Conservation (phyloP, 805 yeast species). For the Wickerhamiella vanderwaltii region DNA sequence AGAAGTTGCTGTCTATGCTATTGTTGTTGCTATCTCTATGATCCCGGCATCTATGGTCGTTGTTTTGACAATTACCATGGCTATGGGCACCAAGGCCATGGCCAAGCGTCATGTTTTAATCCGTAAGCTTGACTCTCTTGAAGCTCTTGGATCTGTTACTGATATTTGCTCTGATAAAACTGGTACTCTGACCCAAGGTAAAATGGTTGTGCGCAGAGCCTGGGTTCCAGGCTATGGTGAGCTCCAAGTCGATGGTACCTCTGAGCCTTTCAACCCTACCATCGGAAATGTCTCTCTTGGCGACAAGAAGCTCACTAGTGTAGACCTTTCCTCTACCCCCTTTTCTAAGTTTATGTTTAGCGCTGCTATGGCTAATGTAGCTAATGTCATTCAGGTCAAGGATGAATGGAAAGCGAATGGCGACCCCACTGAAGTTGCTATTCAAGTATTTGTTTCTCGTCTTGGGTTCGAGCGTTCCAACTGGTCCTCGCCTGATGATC, state of each 20-base stretch:
- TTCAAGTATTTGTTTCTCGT: conserved; percentile 62
- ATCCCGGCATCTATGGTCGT: conserved; percentile 72
- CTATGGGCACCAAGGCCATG: conserved; percentile 66
- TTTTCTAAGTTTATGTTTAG: conserved; percentile 42
- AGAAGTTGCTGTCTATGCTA: conserved; percentile 79
- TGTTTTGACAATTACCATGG: conserved; percentile 76
- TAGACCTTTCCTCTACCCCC: background rate
- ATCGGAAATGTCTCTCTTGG: conserved; percentile 36
- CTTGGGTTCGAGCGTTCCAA: conserved; percentile 29
- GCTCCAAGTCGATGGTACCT: conserved; percentile 40
- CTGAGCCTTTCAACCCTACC: conserved; percentile 53
- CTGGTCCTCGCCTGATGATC: conserved; percentile 11
- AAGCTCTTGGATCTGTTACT: conserved; percentile 66
- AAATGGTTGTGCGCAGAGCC: conserved; percentile 57
- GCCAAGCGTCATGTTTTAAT: conserved; percentile 59
- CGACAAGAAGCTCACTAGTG: conserved; percentile 22
- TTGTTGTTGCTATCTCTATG: conserved; percentile 74
- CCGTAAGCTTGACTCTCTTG: conserved; percentile 63
- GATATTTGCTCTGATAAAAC: conserved; percentile 77
- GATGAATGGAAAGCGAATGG: conserved; percentile 68
- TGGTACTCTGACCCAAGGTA: conserved; percentile 71
- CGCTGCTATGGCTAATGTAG: conserved; percentile 72
- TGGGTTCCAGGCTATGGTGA: conserved; percentile 60
- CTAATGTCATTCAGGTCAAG: conserved; percentile 42
- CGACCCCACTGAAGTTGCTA: conserved; percentile 83